Percentiles rank a stretch among this genome's conserved stretches.
These are phyloP conservation scores for Apiospora aurea DNA, from an alignment of 2,329 filamentous ascomycete species.

Conservation along the genomic window DNA sequence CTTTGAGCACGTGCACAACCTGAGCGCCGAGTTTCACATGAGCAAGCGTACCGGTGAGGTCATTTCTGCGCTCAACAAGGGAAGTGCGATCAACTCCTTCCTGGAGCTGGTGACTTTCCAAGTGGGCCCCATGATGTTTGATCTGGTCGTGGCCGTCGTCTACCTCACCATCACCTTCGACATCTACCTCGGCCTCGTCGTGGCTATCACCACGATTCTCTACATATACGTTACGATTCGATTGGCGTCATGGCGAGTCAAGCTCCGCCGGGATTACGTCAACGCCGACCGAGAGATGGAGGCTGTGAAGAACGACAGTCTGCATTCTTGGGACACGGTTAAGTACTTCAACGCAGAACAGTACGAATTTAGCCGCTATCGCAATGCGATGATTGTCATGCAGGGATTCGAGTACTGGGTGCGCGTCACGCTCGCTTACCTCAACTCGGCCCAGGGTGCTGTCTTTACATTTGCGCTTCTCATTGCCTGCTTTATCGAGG, in stretches of 20 bases:
- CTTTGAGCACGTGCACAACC: constrained; percentile 54
- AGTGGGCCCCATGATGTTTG: constrained; percentile 58
- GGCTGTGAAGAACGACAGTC: constrained; percentile 23
- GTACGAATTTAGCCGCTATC: constrained; percentile 22
- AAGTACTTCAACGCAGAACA: constrained; percentile 24
- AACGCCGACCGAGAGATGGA: constrained; percentile 24
- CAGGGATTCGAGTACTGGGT: constrained; percentile 65
- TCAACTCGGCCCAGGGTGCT: constrained; percentile 68
- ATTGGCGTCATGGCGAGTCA: constrained; percentile 22
- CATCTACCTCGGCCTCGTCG: constrained; percentile 55
- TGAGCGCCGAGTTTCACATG: constrained; percentile 59
- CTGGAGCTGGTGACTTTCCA: constrained; percentile 57
- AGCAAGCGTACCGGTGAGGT: constrained; percentile 60
- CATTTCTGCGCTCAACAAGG: constrained; percentile 56
- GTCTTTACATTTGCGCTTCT: constrained; percentile 69
- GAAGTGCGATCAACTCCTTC: constrained; percentile 56
- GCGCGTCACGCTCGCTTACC: constrained; percentile 60
- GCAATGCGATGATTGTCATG: constrained; percentile 23
- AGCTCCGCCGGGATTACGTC: constrained; percentile 22
- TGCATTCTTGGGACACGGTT: constrained; percentile 24
- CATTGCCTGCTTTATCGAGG: constrained; percentile 60
- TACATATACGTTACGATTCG: constrained; percentile 54
- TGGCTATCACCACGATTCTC: constrained; percentile 56
- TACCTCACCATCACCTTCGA: constrained; percentile 55
- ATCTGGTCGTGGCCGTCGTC: constrained; percentile 56